Conservation (phyloP, 73 alveolate species). For the Paraurostyla sp. region DNA sequence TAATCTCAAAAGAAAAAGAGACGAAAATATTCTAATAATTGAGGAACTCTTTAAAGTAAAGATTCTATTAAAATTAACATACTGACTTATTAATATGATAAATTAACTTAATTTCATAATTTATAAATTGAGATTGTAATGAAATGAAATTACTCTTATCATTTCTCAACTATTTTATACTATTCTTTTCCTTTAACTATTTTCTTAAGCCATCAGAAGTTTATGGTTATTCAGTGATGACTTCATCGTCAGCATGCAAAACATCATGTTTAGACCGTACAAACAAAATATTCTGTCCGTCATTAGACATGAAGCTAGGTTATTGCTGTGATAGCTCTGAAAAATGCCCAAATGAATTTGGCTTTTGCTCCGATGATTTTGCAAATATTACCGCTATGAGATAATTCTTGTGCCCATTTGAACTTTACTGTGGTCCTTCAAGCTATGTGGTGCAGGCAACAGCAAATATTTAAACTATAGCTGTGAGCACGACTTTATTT, state of each 20-base stretch:
- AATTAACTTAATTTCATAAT: too few relatives aligned
- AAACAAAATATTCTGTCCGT: constrained; percentile 7
- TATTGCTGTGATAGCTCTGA: constrained; percentile 24
- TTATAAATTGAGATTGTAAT: too few relatives aligned
- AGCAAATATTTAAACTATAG: neutral
- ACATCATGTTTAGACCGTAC: neutral
- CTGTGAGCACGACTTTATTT: neutral
- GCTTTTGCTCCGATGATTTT: neutral
- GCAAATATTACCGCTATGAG: neutral
- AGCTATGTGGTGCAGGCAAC: neutral
- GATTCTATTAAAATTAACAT: too few relatives aligned
- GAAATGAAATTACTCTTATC: too few relatives aligned
- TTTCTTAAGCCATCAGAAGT: too few relatives aligned
- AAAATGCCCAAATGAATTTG: constrained; percentile 1
- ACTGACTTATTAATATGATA: too few relatives aligned
- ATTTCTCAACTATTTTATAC: too few relatives aligned
- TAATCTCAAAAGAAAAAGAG: too few relatives aligned
- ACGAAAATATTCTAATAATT: too few relatives aligned
- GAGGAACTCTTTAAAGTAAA: too few relatives aligned
- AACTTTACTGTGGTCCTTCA: neutral
- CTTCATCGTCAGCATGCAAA: neutral
- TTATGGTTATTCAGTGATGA: neutral
- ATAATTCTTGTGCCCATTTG: constrained; percentile 5
- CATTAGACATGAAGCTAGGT: neutral
- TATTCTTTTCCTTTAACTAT: too few relatives aligned